Evolutionary conservation across 2,329 filamentous ascomycete genomes (phyloP).

Genomic region (Chaetomium strumarium): DNA sequence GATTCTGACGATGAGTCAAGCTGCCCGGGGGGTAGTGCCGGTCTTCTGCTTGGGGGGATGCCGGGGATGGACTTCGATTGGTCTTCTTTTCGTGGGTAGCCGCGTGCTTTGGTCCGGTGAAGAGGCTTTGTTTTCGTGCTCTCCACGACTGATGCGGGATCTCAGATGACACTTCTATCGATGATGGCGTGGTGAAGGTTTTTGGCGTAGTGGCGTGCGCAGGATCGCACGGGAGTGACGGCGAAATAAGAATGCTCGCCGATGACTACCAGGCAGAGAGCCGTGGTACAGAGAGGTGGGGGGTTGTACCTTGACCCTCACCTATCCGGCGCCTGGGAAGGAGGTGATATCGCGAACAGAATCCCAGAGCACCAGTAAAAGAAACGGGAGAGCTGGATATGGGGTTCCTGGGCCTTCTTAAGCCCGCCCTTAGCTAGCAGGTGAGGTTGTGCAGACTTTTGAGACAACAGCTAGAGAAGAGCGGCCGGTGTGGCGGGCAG

Average conservation of each 20-base stretch:
- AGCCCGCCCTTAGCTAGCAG: conserved; percentile 11
- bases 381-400: conserved; percentile 7
- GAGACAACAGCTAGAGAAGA: conserved; percentile 38
- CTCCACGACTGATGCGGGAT: not conserved
- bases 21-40: not conserved
- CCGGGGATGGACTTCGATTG: not conserved
- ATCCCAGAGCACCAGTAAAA: conserved; percentile 4
- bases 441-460: conserved; percentile 38
- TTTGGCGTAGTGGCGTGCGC: conserved; percentile 26
- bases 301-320: conserved; percentile 12
- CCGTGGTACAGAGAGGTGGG: conserved; percentile 17
- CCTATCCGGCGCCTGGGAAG: conserved; percentile 2
- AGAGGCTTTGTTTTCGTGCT: not conserved
- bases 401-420: conserved; percentile 23
- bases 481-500: conserved; percentile 33
- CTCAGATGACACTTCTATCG: conserved; percentile 26
- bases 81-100: not conserved
- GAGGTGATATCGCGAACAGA: conserved; percentile 3
- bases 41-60: not conserved
- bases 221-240: conserved; percentile 27
- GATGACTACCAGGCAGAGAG: conserved; percentile 13
- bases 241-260: conserved; percentile 19
- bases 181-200: conserved; percentile 30
- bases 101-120: not conserved
- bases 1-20: not conserved